Conservation (phyloP, 164 flowering plant species). For the Vitis riparia region DNA sequence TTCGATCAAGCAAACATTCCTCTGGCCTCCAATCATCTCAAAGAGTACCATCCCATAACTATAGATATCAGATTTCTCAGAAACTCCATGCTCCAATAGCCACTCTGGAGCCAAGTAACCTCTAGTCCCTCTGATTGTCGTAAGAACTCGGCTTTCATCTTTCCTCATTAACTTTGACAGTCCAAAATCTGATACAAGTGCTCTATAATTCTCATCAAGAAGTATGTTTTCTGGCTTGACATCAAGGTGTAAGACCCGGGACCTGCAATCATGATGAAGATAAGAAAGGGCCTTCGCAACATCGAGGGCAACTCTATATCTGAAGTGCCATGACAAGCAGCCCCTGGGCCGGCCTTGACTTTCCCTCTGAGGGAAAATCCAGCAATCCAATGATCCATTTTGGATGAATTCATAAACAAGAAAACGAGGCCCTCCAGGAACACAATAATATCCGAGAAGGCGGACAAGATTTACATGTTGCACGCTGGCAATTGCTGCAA, state of each 20-base stretch:
- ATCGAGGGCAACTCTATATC: constrained; percentile 71
- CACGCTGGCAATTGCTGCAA: constrained; percentile 76
- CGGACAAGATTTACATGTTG: constrained; percentile 83
- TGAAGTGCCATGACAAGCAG: constrained; percentile 67
- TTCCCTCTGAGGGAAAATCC: constrained; percentile 65
- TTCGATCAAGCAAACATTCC: constrained; percentile 44
- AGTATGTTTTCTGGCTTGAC: constrained; percentile 93
- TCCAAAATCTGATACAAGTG: constrained; percentile 79
- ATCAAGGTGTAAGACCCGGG: constrained; percentile 76
- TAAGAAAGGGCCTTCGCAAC: constrained; percentile 78
- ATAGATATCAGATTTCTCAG: constrained; percentile 80
- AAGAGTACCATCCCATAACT: constrained; percentile 91
- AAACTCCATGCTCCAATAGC: constrained; percentile 69
- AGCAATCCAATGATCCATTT: constrained; percentile 72
- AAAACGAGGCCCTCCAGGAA: constrained; percentile 44
- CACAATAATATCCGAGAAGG: constrained; percentile 62
- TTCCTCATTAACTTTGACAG: constrained; percentile 77
- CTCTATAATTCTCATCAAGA: constrained; percentile 63
- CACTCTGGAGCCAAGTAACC: constrained; percentile 96
- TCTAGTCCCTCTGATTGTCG: constrained; percentile 71
- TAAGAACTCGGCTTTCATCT: constrained; percentile 70
- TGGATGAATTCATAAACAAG: constrained; percentile 71
- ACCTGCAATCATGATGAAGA: constrained; percentile 84
- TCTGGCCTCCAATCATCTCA: constrained; percentile 80
- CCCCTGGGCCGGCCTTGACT: constrained; percentile 20